phyloP scores from a whole-genome alignment of 441 rosid genomes.

The Isatis lusitanica region DNA sequence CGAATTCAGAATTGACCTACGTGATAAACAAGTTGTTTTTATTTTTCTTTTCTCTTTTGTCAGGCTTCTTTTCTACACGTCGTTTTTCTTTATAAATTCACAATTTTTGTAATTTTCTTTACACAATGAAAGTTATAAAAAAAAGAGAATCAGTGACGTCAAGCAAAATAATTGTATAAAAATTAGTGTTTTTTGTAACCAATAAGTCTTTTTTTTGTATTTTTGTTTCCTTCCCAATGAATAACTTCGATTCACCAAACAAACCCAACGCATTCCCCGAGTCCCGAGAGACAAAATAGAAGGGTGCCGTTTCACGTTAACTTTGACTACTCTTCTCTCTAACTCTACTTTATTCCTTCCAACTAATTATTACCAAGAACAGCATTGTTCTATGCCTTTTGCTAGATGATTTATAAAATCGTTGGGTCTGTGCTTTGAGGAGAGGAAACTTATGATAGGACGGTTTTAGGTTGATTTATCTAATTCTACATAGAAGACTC shows the following conservation, averaged over 20 bases:
- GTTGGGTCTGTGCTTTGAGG: not conserved
- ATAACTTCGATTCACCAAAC: not conserved
- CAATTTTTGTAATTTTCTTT: not conserved
- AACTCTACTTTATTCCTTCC: not conserved
- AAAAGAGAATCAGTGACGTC: no score
- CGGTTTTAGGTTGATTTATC: not conserved
- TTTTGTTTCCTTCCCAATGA: slow-evolving; percentile 15
- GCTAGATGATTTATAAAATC: not conserved
- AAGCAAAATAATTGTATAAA: no score
- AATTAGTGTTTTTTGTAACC: no score
- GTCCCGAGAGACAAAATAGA: not conserved
- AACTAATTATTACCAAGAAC: not conserved
- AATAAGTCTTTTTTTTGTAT: no score
- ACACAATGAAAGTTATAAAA: no score
- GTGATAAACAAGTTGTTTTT: not conserved
- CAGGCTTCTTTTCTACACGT: not conserved
- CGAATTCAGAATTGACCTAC: slow-evolving; percentile 20
- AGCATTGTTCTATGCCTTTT: not conserved
- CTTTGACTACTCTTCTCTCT: not conserved
- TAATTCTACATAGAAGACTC: not conserved
- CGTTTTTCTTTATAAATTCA: not conserved
- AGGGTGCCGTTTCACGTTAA: slow-evolving; percentile 12
- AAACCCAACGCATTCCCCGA: not conserved
- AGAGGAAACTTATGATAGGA: not conserved
- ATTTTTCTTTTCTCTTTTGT: not conserved